Evolutionary conservation across 305 asterid genomes (phyloP), one percentile per base, ranked within the genome.

Genomic region (Fraxinus albicans): DNA sequence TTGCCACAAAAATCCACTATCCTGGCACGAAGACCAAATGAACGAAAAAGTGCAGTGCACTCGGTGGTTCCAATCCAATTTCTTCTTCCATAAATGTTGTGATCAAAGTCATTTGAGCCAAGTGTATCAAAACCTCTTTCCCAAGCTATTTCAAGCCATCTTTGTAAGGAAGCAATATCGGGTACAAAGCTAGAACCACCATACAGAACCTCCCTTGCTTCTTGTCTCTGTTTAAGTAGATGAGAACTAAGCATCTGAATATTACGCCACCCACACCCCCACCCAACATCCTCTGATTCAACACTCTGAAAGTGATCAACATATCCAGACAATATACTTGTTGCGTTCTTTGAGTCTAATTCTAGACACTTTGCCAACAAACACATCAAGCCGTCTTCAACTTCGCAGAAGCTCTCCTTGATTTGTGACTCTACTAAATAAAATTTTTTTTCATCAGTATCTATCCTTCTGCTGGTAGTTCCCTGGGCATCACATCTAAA

Each of bases 241-340:
- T 93, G 90, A 31, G 99, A 96, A 86, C 95, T 90, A 77, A 96
- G 96, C 98, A 96, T 92, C 88, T 96, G 99, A 86, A 96, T 94
- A 87, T 96, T 96, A 77, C 97, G 97, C 99, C 99, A 95, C 38
- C 99, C 99, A 77, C 98, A 93, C 8, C 99, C 99, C 99, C 98
- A 95, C 60, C 97, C 98, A 13, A 55, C 86, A 82, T 93, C 97
- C 87, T 86, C 93, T 1, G 90, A 88, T 67, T 82, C 84, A 13
- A 65, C 84, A 85, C 96, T 86, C 86, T 93, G 91, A 86, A 93
- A 91, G 87, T 95, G 99, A 88, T 94, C 99, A 23, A 95, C 85
- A 55, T 88, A 89, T 77, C 94, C 95, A 69, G 90, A 92, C 83
- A 95, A 85, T 74, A 91, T 81, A 81, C 91, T 92, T 29, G 82